These are phyloP conservation scores for Hawksworthiomyces lignivorus DNA, from an alignment of 2,329 filamentous ascomycete species.

Conservation along the genomic window DNA sequence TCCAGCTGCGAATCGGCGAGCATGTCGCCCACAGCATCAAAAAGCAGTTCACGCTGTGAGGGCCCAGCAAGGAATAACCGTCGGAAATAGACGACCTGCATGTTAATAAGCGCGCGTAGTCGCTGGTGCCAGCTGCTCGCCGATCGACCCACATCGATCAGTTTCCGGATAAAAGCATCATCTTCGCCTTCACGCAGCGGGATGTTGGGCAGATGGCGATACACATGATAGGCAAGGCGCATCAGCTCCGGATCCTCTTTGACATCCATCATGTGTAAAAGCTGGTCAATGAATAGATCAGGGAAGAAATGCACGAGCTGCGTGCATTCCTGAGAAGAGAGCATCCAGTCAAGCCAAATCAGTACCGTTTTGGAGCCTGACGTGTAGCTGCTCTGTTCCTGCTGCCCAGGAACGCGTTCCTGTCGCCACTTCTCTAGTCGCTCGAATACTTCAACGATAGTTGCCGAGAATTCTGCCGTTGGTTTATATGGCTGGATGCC, in stretches of 20 bases:
- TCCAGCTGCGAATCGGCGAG: constrained; percentile 85
- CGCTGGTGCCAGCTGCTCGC: constrained; percentile 93
- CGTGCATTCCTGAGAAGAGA: constrained; percentile 88
- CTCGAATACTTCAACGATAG: constrained; percentile 66
- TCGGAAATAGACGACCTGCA: constrained; percentile 97
- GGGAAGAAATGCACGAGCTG: constrained; percentile 89
- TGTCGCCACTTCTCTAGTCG: constrained; percentile 82
- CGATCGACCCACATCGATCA: constrained; percentile 80
- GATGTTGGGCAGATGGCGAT: constrained; percentile 91
- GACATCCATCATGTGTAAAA: constrained; percentile 99
- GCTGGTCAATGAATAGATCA: constrained; percentile 78
- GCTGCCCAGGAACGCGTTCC: constrained; percentile 76
- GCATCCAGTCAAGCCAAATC: constrained; percentile 85
- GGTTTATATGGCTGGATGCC: constrained; percentile 79
- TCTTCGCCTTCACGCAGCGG: constrained; percentile 85
- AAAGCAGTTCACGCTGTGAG: constrained; percentile 69
- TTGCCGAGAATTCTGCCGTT: constrained; percentile 62
- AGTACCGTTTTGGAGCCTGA: constrained; percentile 93
- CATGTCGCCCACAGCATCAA: constrained; percentile 94
- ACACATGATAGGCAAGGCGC: constrained; percentile 90
- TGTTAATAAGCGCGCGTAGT: constrained; percentile 89
- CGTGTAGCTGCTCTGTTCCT: constrained; percentile 90
- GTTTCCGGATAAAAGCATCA: constrained; percentile 70
- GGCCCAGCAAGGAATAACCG: constrained; percentile 79
- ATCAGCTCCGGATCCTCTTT: constrained; percentile 97